Evolutionary conservation across 768 basidiomycete genomes (phyloP), one percentile per base, ranked within the genome.

Genomic region (Russula lepida): DNA sequence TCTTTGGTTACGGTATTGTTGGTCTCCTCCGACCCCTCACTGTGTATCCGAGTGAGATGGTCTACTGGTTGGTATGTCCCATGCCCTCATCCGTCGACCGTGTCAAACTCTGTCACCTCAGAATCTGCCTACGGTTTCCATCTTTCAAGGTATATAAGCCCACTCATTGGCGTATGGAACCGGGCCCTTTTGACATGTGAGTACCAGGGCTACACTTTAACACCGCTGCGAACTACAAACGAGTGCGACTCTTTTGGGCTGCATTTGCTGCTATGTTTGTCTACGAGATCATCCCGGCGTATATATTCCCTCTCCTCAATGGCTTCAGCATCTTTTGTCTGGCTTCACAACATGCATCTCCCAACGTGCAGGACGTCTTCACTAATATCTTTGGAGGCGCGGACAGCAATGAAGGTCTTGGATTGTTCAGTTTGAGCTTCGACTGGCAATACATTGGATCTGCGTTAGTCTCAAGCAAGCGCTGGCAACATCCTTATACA

Each of bases 361-460:
- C 76, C 46, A 74, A 66, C 7, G 75, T 79, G 6, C 72, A 75
- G 30, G 71, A 82, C 61, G 68, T 80, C 17, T 78, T 85, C 67
- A 85, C 84, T 4, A 81, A 83, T 59, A 62, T 88, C 0, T 87
- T 88, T 60, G 87, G 87, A 30, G 87, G 87, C 6, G 73, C 80
- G 3, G 76, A 81, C 37, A 84, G 79, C 30, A 88, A 88, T 65
- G 85, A 88, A 69, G 86, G 85, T 0, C 74, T 88, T 43, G 85
- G 86, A 0, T 66, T 87, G 21, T 58, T 83, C 43, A 81, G 79
- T 35, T 59, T 88, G 44, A 81, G 81, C n/a, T 78, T 87, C 49
- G 86, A 87, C 66, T 88, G 84, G 84, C 82, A 84, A 62, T 84
- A 84, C 64, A 82, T 85, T 63, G 78, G 78, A 0, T 81, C 82